These are phyloP conservation scores for Melanogaster broomeanus DNA, from an alignment of 768 basidiomycete genomes.

Conservation along the genomic window DNA sequence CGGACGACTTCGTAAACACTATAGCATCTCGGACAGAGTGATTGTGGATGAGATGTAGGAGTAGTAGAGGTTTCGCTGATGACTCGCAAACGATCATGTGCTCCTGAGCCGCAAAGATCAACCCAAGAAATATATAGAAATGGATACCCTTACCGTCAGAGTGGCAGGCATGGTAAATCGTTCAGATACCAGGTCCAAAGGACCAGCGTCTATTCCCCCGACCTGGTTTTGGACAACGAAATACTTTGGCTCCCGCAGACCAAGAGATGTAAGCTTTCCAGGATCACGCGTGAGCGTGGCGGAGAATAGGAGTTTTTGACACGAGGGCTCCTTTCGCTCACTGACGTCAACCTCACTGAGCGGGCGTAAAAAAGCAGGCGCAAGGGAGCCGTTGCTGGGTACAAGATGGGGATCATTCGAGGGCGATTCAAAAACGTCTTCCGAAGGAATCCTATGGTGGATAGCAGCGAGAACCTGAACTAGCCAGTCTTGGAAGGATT, in stretches of 20 bases:
- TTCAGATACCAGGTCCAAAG: slow-evolving; percentile 64
- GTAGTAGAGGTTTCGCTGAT: slow-evolving; percentile 81
- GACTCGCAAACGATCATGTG: slow-evolving; percentile 82
- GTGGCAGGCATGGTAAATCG: slow-evolving; percentile 81
- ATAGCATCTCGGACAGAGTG: slow-evolving; percentile 67
- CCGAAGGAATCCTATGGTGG: slow-evolving; percentile 38
- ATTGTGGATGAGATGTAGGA: slow-evolving; percentile 81
- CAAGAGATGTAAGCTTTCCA: slow-evolving; percentile 83
- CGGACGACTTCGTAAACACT: slow-evolving; percentile 96
- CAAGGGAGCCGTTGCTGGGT: slow-evolving; percentile 44
- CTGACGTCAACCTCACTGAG: slow-evolving; percentile 46
- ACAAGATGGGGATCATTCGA: slow-evolving; percentile 5
- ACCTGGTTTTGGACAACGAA: slow-evolving; percentile 71
- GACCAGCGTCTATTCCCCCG: slow-evolving; percentile 35
- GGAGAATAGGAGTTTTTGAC: slow-evolving; percentile 95
- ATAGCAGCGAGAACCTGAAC: slow-evolving; percentile 80
- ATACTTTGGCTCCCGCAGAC: slow-evolving; percentile 80
- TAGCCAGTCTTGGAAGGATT: slow-evolving; percentile 97
- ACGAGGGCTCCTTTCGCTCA: slow-evolving; percentile 63
- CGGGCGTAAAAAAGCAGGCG: slow-evolving; percentile 56
- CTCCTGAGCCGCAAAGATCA: slow-evolving; percentile 55
- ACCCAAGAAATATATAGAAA: not conserved
- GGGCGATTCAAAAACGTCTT: slow-evolving; percentile 2
- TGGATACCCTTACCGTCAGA: slow-evolving; percentile 54
- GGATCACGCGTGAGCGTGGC: slow-evolving; percentile 95